Conservation (phyloP, 2,329 filamentous ascomycete species). For the Teratosphaeria epicoccoides region DNA sequence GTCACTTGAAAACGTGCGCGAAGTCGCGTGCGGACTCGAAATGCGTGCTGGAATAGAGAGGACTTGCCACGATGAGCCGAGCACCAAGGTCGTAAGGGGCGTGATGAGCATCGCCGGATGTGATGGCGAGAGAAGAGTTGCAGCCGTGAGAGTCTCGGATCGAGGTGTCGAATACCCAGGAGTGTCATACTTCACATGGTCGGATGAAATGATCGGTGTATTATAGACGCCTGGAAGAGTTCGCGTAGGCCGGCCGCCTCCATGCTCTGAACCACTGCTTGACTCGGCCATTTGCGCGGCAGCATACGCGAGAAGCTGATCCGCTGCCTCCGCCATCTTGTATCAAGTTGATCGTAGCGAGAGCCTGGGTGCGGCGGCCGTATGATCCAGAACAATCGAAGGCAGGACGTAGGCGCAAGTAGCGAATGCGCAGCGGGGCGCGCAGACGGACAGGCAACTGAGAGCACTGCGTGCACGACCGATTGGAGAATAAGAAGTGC, state of each 20-base stretch:
- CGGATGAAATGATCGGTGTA: not conserved
- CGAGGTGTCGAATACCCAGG: not conserved
- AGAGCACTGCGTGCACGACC: not conserved
- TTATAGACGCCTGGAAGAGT: not conserved
- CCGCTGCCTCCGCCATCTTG: not conserved
- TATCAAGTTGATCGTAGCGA: not conserved
- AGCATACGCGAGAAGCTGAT: not conserved
- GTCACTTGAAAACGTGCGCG: not conserved
- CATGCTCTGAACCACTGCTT: not conserved
- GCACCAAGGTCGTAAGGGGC: too few species aligned
- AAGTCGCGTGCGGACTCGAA: too few species aligned
- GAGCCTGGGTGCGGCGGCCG: not conserved
- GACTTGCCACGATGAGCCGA: too few species aligned
- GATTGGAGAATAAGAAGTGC: not conserved
- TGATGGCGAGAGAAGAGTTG: too few species aligned
- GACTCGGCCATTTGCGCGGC: not conserved
- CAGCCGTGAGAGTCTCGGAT: too few species aligned
- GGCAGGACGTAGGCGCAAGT: too few species aligned
- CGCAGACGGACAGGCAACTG: not conserved
- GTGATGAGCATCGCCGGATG: too few species aligned
- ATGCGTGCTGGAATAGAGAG: too few species aligned
- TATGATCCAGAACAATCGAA: too few species aligned
- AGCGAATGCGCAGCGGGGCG: not conserved
- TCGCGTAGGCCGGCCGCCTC: not conserved
- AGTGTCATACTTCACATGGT: too few species aligned